A percentile compares a stretch with the other conserved stretches of the same genome.
Conservation (phyloP, 2,329 filamentous ascomycete species). For the Alternaria sp. region DNA sequence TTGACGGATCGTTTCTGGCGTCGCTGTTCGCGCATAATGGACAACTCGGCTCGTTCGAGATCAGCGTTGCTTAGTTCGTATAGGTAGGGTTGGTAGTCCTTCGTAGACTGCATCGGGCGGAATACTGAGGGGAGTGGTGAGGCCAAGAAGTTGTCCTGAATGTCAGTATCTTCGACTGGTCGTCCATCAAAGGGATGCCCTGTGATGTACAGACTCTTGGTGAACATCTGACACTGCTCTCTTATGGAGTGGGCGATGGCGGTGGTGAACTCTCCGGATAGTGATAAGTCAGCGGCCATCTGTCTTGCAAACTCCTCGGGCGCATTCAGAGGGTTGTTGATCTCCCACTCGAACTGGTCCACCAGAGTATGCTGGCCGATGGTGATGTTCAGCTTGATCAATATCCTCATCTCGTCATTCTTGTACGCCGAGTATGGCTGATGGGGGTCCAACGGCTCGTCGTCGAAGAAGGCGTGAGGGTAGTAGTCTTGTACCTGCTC, state of each 20-base stretch:
- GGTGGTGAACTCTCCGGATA: slow-evolving; percentile 95
- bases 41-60: slow-evolving; percentile 87
- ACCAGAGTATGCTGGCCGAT: slow-evolving; percentile 93
- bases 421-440: slow-evolving; percentile 94
- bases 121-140: slow-evolving; percentile 85
- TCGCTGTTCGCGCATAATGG: slow-evolving; percentile 91
- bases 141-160: slow-evolving; percentile 83
- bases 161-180: slow-evolving; percentile 89
- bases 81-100: slow-evolving; percentile 91
- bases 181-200: slow-evolving; percentile 95
- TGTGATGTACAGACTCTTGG: slow-evolving; percentile 88
- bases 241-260: slow-evolving; percentile 98
- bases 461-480: slow-evolving; percentile 87
- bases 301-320: slow-evolving; percentile 91
- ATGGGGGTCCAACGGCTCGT: slow-evolving; percentile 88
- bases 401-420: slow-evolving; percentile 97
- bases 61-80: slow-evolving; percentile 94
- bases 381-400: slow-evolving; percentile 96
- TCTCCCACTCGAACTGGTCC: slow-evolving; percentile 99
- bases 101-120: slow-evolving; percentile 88
- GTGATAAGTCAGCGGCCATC: slow-evolving; percentile 88
- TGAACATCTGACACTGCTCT: slow-evolving; percentile 94
- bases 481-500: slow-evolving; percentile 95
- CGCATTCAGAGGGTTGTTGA: slow-evolving; percentile 92
- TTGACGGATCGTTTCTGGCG: slow-evolving; percentile 96